Evolutionary conservation across 768 basidiomycete genomes (phyloP), one percentile per base, ranked within the genome.

Genomic region (Leccinum fibrillosum): DNA sequence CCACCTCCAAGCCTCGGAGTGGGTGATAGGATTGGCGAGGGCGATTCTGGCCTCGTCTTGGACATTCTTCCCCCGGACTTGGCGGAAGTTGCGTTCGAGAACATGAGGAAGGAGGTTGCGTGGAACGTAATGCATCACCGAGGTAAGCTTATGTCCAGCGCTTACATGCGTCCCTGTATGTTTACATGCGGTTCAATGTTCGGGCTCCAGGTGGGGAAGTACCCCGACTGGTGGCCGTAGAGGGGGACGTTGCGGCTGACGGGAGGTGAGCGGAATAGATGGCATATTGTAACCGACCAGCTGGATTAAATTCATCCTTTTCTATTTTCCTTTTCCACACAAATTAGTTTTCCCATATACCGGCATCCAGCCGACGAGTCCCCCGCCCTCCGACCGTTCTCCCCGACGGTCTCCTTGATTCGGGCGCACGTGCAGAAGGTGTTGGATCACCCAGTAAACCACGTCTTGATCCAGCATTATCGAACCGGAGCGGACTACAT

Each of bases 311-410:
- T 57, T 59, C 37, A 48, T 55, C 4, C 37, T 37, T 53, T 47
- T 50, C 17, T 39, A 30, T 34, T 35, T 35, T 37, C 37, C 17
- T 30, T 17, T 49, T 25, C 52, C 12, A 15, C 13, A 39, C 17
- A 35, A 21, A 25, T 7, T 58, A 90, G 88, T 64, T 85, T 83
- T 67, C 90, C 91, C 5, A 78, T 92, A 53, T 93, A 92, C 70
- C 84, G 91, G 34, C 89, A 92, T 68, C 91, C 91, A 13, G 83
- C 89, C 3, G 90, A 93, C 68, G 82, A 86, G 63, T 88, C 88
- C 0, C 90, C 90, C 26, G 80, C 82, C 2, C 77, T 91, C 28
- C 71, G 73, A 12, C 80, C 82, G 2, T 92, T 90, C 74, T 84
- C 88, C 4, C 81, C 84, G 0, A 89, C 86, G 0, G 87, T 92